phyloP scores from a whole-genome alignment of 1,284 basidiomycete genomes.

The Fistulinella cinereoalba region DNA sequence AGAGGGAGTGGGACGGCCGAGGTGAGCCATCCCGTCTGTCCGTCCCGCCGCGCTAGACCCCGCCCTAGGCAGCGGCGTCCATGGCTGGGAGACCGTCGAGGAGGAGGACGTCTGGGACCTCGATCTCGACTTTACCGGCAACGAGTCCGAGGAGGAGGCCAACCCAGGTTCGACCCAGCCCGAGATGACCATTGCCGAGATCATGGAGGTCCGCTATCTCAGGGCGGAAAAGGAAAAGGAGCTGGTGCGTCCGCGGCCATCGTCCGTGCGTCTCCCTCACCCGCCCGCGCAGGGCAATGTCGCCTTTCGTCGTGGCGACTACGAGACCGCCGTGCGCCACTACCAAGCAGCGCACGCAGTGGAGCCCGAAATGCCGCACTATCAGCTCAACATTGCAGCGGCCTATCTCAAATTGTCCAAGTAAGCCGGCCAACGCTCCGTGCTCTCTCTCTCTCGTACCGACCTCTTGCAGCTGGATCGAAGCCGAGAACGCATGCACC shows the following conservation, averaged over 20 bases:
- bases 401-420: conserved; percentile 63
- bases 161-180: conserved; percentile 37
- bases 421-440: conserved; percentile 39
- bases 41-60: background rate
- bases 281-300: conserved; percentile 51
- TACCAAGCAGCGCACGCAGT: conserved; percentile 58
- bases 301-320: conserved; percentile 61
- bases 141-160: conserved; percentile 49
- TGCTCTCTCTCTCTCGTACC: conserved; percentile 11
- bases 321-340: conserved; percentile 48
- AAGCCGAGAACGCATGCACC: conserved; percentile 65
- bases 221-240: conserved; percentile 68
- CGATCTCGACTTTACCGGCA: conserved; percentile 56
- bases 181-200: conserved; percentile 64
- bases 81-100: conserved; percentile 65
- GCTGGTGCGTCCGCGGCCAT: conserved; percentile 39
- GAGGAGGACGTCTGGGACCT: conserved; percentile 73
- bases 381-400: conserved; percentile 68
- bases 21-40: conserved; percentile 35
- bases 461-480: conserved; percentile 52
- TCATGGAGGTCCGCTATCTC: conserved; percentile 68
- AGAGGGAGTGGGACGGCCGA: conserved; percentile 67
- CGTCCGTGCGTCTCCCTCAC: conserved; percentile 2
- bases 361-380: conserved; percentile 67
- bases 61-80: conserved; percentile 50